Evolutionary conservation across 2,329 filamentous ascomycete species (phyloP), one percentile per base, ranked within the genome.

Genomic region (Blastomyces emzantsi): DNA sequence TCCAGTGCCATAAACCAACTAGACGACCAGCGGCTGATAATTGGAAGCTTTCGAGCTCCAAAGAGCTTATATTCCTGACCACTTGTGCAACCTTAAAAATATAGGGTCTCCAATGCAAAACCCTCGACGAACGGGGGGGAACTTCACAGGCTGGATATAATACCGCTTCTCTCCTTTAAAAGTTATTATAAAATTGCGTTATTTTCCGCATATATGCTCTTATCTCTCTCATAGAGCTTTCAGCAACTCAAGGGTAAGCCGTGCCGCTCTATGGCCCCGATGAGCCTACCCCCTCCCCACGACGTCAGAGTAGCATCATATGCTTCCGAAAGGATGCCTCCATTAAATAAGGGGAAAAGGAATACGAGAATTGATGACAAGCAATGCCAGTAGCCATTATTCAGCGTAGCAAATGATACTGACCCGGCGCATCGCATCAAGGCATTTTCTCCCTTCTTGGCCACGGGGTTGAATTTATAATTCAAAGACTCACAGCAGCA

Each of bases 1-100:
- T 60, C 58, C 58, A 60, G 58, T 60, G 58, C 58, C 58, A 60
- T 60, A 60, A 60, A 60, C 58, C 58, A 60, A 60, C 58, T 60
- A 60, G 58, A 60, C 58, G 58, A 60, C 58, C 58, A 60, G 58
- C 58, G 58, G 58, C 58, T 60, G 58, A 60, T 25, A 4, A 11
- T 33, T 41, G 58, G 30, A 8, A 28, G 7, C 8, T n/a, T 19
- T n/a, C 0, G 13, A 8, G 8, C 30, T 5, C 17, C 58, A 6
- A 47, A 8, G 5, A 36, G 0, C 28, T 33, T 60, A 60, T 60
- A 60, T 60, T 51, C 58, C 28, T 13, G 0, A 13, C 0, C 28
- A 2, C 8, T 2, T 36, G 7, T 13, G 43, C 43, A 17, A 6
- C 43, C 43, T 45, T 19, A 19, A 45, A 45, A 43, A 2, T 30